phyloP scores from a whole-genome alignment of 179 eudicot species.

The Camellia oleifera region DNA sequence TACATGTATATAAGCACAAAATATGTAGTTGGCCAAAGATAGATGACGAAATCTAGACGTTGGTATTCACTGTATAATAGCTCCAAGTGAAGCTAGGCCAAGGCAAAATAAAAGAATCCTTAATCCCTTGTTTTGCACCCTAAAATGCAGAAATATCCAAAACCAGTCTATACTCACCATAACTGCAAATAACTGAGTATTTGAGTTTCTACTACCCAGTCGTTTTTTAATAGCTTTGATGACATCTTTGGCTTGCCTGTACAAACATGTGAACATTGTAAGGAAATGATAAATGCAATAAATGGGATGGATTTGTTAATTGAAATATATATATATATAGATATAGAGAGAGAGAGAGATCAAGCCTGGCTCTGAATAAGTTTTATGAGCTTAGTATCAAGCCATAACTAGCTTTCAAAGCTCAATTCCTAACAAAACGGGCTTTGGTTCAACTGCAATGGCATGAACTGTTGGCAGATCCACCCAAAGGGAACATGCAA shows the following conservation, averaged over 20 bases:
- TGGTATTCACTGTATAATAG: background rate
- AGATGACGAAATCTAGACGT: background rate
- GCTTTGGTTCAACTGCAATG: background rate
- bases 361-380: background rate
- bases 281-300: conserved; percentile 8
- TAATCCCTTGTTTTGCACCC: background rate
- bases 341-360: background rate
- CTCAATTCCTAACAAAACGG: background rate
- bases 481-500: background rate
- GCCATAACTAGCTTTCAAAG: background rate
- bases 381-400: background rate
- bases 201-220: conserved; percentile 65
- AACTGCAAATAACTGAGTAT: conserved; percentile 74
- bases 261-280: conserved; percentile 16
- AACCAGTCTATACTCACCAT: conserved; percentile 45
- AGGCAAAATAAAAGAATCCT: background rate
- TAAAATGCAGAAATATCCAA: background rate
- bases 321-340: background rate
- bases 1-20: background rate
- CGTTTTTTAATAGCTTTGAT: conserved; percentile 85
- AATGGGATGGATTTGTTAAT: background rate
- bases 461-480: background rate
- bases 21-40: background rate
- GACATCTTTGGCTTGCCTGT: conserved; percentile 84
- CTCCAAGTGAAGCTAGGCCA: background rate